These are phyloP conservation scores for Volvox reticuliferus DNA, from an alignment of 139 green algal species.

Conservation along the genomic window DNA sequence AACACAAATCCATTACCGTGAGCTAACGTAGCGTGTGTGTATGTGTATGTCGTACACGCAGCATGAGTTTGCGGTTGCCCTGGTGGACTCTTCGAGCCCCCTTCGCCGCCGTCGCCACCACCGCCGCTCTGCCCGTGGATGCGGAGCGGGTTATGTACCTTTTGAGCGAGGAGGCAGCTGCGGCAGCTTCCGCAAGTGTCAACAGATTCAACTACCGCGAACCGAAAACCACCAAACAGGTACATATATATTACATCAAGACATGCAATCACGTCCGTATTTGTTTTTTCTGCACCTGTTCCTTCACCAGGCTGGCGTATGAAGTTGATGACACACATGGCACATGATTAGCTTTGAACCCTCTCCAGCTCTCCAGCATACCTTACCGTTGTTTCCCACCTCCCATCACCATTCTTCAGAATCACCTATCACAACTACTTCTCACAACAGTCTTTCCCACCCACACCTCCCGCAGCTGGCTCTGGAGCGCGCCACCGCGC, in stretches of 20 bases:
- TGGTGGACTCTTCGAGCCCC: conserved; percentile 80
- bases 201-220: conserved; percentile 57
- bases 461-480: conserved; percentile 39
- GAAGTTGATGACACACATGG: too few species aligned
- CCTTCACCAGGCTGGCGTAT: too few species aligned
- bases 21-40: too few species aligned
- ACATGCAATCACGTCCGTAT: too few species aligned
- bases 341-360: too few species aligned
- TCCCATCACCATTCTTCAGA: neutral
- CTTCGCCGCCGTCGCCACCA: conserved; percentile 53
- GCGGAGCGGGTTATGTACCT: conserved; percentile 57
- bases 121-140: conserved; percentile 57
- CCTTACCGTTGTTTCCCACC: neutral
- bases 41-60: conserved; percentile 20
- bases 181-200: conserved; percentile 36
- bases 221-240: conserved; percentile 55
- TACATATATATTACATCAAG: neutral
- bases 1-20: too few species aligned
- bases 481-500: conserved; percentile 47
- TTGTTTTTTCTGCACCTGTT: neutral
- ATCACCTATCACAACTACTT: too few species aligned
- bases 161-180: conserved; percentile 65
- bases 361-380: neutral
- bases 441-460: too few species aligned
- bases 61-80: conserved; percentile 74